Evolutionary conservation across 2,329 filamentous ascomycete species (phyloP).

Genomic region (Fusarium sp.): DNA sequence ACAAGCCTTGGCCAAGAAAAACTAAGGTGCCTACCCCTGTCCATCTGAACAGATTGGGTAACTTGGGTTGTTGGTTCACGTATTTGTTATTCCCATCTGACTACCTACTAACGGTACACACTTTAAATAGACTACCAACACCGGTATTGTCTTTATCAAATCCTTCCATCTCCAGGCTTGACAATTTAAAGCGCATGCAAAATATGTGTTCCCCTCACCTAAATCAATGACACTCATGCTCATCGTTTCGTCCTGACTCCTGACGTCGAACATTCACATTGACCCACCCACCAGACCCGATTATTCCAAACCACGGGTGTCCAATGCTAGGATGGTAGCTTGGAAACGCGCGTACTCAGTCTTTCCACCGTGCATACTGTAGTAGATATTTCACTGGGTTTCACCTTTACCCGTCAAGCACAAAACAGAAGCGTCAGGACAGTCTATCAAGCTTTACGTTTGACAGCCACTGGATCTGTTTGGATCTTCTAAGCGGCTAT

Average conservation of each 20-base stretch:
- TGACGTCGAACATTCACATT: neutral
- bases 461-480: neutral
- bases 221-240: neutral
- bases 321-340: constrained; percentile 20
- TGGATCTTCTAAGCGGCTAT: constrained; percentile 19
- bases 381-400: neutral
- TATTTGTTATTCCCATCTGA: constrained; percentile 2
- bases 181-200: neutral
- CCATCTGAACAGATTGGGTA: neutral
- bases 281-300: constrained; percentile 32
- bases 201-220: neutral
- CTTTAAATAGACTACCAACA: neutral
- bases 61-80: neutral
- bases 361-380: neutral
- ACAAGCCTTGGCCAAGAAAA: constrained; percentile 34
- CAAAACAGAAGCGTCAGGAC: neutral
- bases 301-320: constrained; percentile 33
- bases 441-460: neutral
- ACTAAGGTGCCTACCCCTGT: constrained; percentile 17
- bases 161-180: too few species aligned
- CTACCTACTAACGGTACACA: neutral
- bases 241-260: constrained; percentile 11
- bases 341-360: constrained; percentile 30
- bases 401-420: neutral
- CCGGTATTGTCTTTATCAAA: neutral